A percentile compares a stretch with the other conserved stretches of the same genome.
Evolutionary conservation across 2,329 filamentous ascomycete species (phyloP).

Genomic region (Colletotrichum brevisporum): DNA sequence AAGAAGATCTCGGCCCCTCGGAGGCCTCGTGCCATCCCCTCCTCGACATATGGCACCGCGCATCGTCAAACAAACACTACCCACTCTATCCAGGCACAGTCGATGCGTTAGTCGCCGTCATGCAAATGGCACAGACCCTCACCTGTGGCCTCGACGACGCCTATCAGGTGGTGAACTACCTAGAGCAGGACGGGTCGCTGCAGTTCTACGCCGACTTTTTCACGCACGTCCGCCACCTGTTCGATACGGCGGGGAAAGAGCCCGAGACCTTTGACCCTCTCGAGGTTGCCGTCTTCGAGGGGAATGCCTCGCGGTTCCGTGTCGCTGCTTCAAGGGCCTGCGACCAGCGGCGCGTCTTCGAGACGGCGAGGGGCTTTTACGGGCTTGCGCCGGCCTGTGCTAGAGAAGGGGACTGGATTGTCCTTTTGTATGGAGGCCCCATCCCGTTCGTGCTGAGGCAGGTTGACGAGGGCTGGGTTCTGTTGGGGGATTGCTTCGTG

Average conservation of each 20-base stretch:
- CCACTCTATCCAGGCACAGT: neutral
- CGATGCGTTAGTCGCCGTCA: neutral
- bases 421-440: slow-evolving; percentile 4
- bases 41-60: slow-evolving; percentile 12
- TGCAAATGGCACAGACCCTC: slow-evolving; percentile 16
- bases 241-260: neutral
- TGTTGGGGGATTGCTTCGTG: slow-evolving; percentile 18
- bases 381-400: slow-evolving; percentile 19
- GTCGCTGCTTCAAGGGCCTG: slow-evolving; percentile 17
- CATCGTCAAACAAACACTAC: slow-evolving; percentile 10
- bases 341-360: slow-evolving; percentile 20
- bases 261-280: slow-evolving; percentile 4
- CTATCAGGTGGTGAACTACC: slow-evolving; percentile 4
- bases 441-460: slow-evolving; percentile 20
- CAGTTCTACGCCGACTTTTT: slow-evolving; percentile 21
- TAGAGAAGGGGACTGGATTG: slow-evolving; percentile 2
- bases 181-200: neutral
- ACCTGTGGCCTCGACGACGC: slow-evolving; percentile 14
- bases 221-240: neutral
- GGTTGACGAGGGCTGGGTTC: neutral
- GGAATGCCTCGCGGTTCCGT: slow-evolving; percentile 3
- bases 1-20: neutral
- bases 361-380: slow-evolving; percentile 10
- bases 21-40: slow-evolving; percentile 2
- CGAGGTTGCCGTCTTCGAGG: neutral